Evolutionary conservation across 2,329 filamentous ascomycete genomes (phyloP).

Genomic region (Plenodomus biglobosus): DNA sequence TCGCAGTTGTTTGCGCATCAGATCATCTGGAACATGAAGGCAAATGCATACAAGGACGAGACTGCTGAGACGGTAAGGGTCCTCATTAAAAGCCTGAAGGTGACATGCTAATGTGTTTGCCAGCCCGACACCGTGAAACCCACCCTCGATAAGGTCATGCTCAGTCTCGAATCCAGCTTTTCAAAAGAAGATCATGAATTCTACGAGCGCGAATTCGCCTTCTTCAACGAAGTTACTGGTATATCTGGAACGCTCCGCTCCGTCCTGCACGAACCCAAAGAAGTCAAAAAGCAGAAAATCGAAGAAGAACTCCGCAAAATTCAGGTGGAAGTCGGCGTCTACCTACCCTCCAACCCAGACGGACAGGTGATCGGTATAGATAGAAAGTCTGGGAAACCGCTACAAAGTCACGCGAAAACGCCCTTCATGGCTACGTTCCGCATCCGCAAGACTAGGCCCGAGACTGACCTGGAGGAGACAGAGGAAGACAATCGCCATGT

Average conservation of each 20-base stretch:
- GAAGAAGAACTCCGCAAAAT: conserved; percentile 98
- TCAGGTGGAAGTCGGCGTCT: conserved; percentile 94
- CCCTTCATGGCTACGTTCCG: conserved; percentile 99
- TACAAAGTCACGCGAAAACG: conserved; percentile 97
- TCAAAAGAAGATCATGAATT: conserved; percentile 76
- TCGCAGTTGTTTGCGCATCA: conserved; percentile 99
- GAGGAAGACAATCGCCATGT: conserved; percentile 37
- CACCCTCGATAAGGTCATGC: conserved; percentile 86
- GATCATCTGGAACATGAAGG: conserved; percentile 99
- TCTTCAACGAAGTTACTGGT: conserved; percentile 94
- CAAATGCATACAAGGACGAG: conserved; percentile 97
- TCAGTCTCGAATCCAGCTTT: conserved; percentile 80
- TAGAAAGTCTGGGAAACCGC: conserved; percentile 92
- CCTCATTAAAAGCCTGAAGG: no score
- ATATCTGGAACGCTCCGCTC: conserved; percentile 96
- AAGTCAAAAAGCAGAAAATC: conserved; percentile 98
- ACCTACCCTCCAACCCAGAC: conserved; percentile 94
- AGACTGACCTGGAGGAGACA: conserved; percentile 37
- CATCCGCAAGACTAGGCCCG: conserved; percentile 74
- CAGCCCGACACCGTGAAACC: conserved; percentile 90
- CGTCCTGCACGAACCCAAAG: conserved; percentile 86
- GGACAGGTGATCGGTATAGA: conserved; percentile 98
- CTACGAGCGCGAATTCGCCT: conserved; percentile 93
- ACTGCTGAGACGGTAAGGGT: conserved; percentile 74
- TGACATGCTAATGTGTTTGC: not conserved